Evolutionary conservation across 2,329 filamentous ascomycete genomes (phyloP).

Genomic region (Exophiala aquamarina): DNA sequence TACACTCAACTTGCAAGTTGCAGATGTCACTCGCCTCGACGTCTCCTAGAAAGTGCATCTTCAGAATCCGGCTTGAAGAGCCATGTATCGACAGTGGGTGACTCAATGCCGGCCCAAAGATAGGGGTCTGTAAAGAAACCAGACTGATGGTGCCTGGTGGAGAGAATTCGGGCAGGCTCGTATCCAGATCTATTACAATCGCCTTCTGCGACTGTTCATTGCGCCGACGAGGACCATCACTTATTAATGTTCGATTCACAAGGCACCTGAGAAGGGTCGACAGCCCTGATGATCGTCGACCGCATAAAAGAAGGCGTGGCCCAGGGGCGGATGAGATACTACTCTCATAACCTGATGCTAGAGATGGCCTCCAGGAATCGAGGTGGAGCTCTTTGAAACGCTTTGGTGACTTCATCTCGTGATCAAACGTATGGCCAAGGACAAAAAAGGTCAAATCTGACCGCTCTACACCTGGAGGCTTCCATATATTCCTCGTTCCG

Average conservation of each 20-base stretch:
- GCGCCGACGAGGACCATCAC: background rate
- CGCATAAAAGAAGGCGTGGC: constrained; percentile 49
- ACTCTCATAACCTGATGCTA: constrained; percentile 1
- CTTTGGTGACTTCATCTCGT: constrained; percentile 9
- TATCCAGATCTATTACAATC: constrained; percentile 60
- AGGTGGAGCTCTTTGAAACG: constrained; percentile 15
- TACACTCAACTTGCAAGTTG: constrained; percentile 56
- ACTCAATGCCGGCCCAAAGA: constrained; percentile 58
- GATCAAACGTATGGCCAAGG: constrained; percentile 22
- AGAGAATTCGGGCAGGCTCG: constrained; percentile 59
- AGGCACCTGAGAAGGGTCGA: constrained; percentile 59
- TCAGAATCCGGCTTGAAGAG: constrained; percentile 37
- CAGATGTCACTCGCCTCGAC: constrained; percentile 56
- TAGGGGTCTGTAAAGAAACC: constrained; percentile 49
- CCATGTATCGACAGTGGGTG: constrained; percentile 38
- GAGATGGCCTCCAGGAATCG: constrained; percentile 10
- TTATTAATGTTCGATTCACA: constrained; percentile 53
- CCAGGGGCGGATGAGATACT: background rate
- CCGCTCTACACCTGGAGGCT: constrained; percentile 3
- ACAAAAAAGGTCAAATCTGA: constrained; percentile 15
- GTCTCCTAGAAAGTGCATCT: constrained; percentile 55
- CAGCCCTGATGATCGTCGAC: constrained; percentile 58
- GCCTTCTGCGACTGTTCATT: constrained; percentile 38
- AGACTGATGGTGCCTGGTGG: constrained; percentile 61
- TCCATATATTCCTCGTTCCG: constrained; percentile 15